A percentile compares a stretch with the other conserved stretches of the same genome.
Evolutionary conservation across 192 early-diverging fungal genomes (phyloP).

Genomic region (Globomyces pollinis-pini): DNA sequence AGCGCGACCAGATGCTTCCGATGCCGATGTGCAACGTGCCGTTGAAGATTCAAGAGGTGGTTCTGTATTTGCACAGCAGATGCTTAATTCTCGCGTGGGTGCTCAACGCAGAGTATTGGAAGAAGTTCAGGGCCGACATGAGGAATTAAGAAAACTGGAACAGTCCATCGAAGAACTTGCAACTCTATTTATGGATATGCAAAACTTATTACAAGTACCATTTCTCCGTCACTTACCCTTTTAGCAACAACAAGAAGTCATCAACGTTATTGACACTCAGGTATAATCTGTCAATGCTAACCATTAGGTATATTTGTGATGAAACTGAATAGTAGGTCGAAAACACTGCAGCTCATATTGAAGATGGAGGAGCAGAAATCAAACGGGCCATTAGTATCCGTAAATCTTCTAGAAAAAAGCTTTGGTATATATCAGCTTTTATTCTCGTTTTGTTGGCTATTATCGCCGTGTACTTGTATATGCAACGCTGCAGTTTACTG

Average conservation of each 20-base stretch:
- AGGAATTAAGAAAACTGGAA: constrained; percentile 51
- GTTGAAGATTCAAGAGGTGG: constrained; percentile 37
- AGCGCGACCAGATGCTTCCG: constrained; percentile 51
- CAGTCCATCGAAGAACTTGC: constrained; percentile 47
- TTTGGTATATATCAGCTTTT: constrained; percentile 27
- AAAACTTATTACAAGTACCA: constrained; percentile 41
- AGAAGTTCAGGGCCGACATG: constrained; percentile 58
- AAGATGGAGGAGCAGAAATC: constrained; percentile 25
- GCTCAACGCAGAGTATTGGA: constrained; percentile 41
- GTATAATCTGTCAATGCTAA: too few species aligned
- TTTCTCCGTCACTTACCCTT: not conserved
- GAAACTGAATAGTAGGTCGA: too few species aligned
- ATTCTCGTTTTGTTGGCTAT: constrained; percentile 21
- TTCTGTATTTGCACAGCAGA: constrained; percentile 50
- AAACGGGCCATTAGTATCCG: constrained; percentile 35
- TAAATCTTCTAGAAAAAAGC: constrained; percentile 37
- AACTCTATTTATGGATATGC: constrained; percentile 59
- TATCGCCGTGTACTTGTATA: constrained; percentile 15
- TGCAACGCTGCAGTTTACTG: constrained; percentile 4
- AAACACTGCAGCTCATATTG: constrained; percentile 6
- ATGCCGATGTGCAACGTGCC: constrained; percentile 48
- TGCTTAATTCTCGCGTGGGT: constrained; percentile 41
- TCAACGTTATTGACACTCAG: constrained; percentile 42
- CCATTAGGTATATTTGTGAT: constrained; percentile 24
- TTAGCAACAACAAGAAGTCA: constrained; percentile 41